Conservation (phyloP, 495 filamentous ascomycete species). For the Zalerion maritima region DNA sequence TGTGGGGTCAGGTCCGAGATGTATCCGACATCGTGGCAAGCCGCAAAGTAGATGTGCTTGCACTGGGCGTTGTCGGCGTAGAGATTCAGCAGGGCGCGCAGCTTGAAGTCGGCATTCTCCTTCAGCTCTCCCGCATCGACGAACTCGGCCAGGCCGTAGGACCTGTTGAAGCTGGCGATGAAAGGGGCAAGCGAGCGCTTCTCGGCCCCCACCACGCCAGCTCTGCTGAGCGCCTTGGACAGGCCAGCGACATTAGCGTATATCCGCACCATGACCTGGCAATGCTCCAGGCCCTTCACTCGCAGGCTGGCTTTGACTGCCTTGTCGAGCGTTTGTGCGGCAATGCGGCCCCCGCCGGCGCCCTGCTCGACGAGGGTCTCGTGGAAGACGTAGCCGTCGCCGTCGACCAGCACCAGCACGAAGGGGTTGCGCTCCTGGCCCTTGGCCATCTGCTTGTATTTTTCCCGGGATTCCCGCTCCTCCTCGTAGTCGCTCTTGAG, state of each 20-base stretch:
- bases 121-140: conserved; percentile 47
- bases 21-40: conserved; percentile 49
- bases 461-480: conserved; percentile 36
- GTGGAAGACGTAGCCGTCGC: conserved; percentile 48
- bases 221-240: conserved; percentile 34
- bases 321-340: conserved; percentile 38
- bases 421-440: conserved; percentile 44
- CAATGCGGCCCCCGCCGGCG: conserved; percentile 39
- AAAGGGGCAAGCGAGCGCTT: conserved; percentile 39
- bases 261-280: conserved; percentile 45
- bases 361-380: conserved; percentile 37
- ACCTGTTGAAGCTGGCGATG: conserved; percentile 42
- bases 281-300: conserved; percentile 30
- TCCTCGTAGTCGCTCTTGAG: conserved; percentile 45
- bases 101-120: conserved; percentile 46
- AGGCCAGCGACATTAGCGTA: conserved; percentile 43
- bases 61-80: conserved; percentile 47
- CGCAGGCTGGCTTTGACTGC: conserved; percentile 35
- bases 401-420: conserved; percentile 45
- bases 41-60: conserved; percentile 51
- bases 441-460: conserved; percentile 37
- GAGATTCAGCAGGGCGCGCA: conserved; percentile 33
- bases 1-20: conserved; percentile 39
- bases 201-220: conserved; percentile 32
- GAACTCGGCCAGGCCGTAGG: conserved; percentile 44